Evolutionary conservation across 495 filamentous ascomycete genomes (phyloP), one percentile per base, ranked within the genome.

Genomic region (Delitschia confertaspora): DNA sequence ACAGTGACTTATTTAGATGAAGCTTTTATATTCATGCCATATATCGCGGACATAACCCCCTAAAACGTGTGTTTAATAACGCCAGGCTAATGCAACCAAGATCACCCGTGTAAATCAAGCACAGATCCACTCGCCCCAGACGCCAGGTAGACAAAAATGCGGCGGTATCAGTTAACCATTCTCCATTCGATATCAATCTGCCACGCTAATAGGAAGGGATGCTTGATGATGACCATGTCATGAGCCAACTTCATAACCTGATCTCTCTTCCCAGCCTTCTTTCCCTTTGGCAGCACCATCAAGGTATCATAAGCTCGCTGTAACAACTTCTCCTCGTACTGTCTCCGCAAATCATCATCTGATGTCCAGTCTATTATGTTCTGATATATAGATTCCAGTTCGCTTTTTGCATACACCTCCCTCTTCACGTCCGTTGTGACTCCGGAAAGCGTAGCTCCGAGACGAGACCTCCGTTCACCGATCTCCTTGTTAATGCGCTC

Each of bases 191-290:
- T 69, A 21, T 80, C 74, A 48, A 94, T 82, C 42, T 80, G 79
- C 91, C 91, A 98, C 2, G 91, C 91, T 17, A 93, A 68, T 43
- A 82, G 75, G 63, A 83, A 95, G 1, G 87, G 87, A 58, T 95
- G 86, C 49, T 89, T 88, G 58, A 98, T 84, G 49, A 95, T 88
- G 35, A 98, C 89, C 79, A 96, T 87, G 42, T 86, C 91, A 33
- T 78, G 74, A 0, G 88, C 88, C 31, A 87, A 62, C 38, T 80
- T 81, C 55, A 73, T 62, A 1, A 94, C 80, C 29, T 82, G 74
- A 11, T 74, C 66, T 22, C 82, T 70, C 56, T 93, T 87, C 3
- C 64, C 61, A 3, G 59, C 44, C 59, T 95, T 96, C 36, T 79
- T 57, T 18, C 79, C 71, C 4, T 63, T 47, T 3, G 80, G 77